Evolutionary conservation across 495 filamentous ascomycete genomes (phyloP), one percentile per base, ranked within the genome.

Genomic region (Lepidopterella palustris): DNA sequence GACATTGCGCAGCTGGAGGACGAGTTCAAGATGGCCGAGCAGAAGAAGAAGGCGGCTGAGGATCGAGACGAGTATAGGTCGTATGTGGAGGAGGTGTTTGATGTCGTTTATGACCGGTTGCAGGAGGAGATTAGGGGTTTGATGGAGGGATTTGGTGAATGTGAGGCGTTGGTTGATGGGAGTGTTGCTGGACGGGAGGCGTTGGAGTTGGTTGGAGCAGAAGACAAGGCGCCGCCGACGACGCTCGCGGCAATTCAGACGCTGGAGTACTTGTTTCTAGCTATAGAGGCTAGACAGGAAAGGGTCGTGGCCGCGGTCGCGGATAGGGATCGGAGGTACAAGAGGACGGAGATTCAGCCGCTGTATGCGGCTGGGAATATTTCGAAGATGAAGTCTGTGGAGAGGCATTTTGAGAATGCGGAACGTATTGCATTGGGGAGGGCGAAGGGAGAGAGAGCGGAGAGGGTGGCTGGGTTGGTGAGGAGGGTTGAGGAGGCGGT

Each of bases 1-100:
- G 82, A 85, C 60, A 84, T 85, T 55, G 76, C 77, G 42, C 73
- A 74, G 20, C 72, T 84, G n/a, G 82, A 84, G 61, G 78, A 81
- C 56, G 80, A 84, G 28, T 84, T 84, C 63, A 79, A 82, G 32
- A 77, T 78, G 57, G 73, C 70, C 6, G 82, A 85, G 66, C 76
- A 77, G 40, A 74, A 75, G 8, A 68, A 70, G 23, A 81, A 83
- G 62, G 72, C 80, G 24, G 76, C 79, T 21, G 82, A 85, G 62
- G 80, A 83, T 62, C 72, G 79, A 24, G 66, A 68, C 4, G 82
- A 85, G 68, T 77, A 82, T 29, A 73, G 82, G 18, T 70, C 70
- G 29, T 85, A 80, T 58, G 73, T 79, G 24, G 64, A 67, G 0
- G 63, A 76, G 27, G 80, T 84, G 48, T 84, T 83, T 64, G 73